Conservation (phyloP, 1,284 basidiomycete genomes). For the Puccinia polysora region DNA sequence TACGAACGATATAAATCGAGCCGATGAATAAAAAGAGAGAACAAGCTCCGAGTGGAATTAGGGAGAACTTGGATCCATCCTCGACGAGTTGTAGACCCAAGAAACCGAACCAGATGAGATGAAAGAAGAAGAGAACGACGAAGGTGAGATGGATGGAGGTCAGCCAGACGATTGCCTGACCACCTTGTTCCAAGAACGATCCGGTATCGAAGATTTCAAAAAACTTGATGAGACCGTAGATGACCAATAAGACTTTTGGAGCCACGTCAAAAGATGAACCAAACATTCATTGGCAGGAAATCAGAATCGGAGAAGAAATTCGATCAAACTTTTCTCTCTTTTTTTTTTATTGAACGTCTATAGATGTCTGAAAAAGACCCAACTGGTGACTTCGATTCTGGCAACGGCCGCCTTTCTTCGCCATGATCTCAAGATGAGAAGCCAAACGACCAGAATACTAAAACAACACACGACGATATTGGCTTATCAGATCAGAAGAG, state of each 20-base stretch:
- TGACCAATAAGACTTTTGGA: constrained; percentile 45
- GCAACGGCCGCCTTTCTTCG: constrained; percentile 60
- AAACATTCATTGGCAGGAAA: background rate
- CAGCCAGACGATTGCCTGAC: constrained; percentile 46
- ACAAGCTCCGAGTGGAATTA: constrained; percentile 40
- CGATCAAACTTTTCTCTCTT: too few relatives aligned
- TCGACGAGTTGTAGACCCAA: constrained; percentile 50
- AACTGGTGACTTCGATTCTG: constrained; percentile 59
- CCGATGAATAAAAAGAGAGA: background rate
- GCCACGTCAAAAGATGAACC: too few relatives aligned
- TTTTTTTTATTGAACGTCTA: background rate
- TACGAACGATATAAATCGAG: constrained; percentile 28
- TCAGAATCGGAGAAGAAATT: too few relatives aligned
- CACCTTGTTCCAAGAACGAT: constrained; percentile 45
- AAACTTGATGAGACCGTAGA: constrained; percentile 48
- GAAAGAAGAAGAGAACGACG: constrained; percentile 44
- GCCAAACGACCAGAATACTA: constrained; percentile 59
- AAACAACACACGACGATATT: constrained; percentile 66
- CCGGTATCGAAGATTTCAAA: constrained; percentile 49
- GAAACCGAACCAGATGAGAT: constrained; percentile 48
- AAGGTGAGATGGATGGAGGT: constrained; percentile 47
- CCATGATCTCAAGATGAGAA: constrained; percentile 57
- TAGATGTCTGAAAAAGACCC: background rate
- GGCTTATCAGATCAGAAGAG: constrained; percentile 59
- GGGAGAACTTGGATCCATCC: constrained; percentile 48